Conservation (phyloP, 2,329 filamentous ascomycete genomes). For the Penicillium carneum region DNA sequence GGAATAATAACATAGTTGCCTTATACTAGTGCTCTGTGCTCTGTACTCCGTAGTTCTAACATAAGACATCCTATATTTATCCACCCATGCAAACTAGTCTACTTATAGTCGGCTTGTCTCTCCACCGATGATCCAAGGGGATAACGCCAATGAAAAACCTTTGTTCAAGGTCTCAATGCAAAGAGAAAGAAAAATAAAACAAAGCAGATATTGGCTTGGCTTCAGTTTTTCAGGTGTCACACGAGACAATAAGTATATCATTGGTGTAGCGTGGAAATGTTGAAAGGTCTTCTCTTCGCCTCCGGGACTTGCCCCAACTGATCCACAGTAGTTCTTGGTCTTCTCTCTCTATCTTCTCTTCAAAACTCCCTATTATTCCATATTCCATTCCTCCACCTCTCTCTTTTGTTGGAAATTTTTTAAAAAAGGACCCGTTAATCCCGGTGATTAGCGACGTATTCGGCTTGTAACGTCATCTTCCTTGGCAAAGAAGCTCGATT, state of each 20-base stretch:
- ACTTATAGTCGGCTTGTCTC: conserved; percentile 17
- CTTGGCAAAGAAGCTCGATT: conserved; percentile 14
- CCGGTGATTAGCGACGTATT: conserved; percentile 2
- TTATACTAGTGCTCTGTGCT: neutral
- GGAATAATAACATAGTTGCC: neutral
- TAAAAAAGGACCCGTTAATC: neutral
- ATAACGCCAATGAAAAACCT: conserved; percentile 7
- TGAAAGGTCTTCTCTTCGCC: neutral
- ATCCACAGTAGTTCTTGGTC: neutral
- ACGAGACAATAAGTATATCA: neutral
- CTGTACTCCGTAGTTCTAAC: neutral
- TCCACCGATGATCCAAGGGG: conserved; percentile 17
- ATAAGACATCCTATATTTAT: conserved; percentile 7
- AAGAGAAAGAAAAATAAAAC: neutral
- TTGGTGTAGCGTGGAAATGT: neutral
- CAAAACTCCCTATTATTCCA: neutral
- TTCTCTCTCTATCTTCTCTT: neutral
- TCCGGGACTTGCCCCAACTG: conserved; percentile 5
- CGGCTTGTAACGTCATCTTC: conserved; percentile 17
- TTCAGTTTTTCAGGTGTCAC: neutral
- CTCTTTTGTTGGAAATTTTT: neutral
- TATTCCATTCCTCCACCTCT: neutral
- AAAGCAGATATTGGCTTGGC: conserved; percentile 7
- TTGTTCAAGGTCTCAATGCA: neutral
- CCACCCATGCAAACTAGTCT: conserved; percentile 10